Percentiles rank a stretch among this genome's conserved stretches.
These are phyloP conservation scores for Penicillium dipodomyicola DNA, from an alignment of 495 filamentous ascomycete species.

Conservation along the genomic window DNA sequence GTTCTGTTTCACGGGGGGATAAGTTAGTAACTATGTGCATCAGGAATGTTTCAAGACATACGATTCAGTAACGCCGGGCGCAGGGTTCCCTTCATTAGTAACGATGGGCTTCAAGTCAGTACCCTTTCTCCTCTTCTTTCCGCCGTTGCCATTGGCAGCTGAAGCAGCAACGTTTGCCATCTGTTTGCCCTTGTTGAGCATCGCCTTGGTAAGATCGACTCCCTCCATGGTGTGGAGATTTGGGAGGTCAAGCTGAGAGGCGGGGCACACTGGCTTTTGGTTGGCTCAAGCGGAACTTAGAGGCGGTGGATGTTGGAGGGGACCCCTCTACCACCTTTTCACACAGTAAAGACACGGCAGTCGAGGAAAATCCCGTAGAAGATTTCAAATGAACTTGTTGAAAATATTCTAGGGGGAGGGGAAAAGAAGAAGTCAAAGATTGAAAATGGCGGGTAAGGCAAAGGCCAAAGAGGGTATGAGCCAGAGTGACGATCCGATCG, in stretches of 20 bases:
- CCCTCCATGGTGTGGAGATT: slow-evolving; percentile 63
- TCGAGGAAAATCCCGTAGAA: background rate
- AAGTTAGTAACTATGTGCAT: slow-evolving; percentile 1
- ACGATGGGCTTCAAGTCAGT: slow-evolving; percentile 87
- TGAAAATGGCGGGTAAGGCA: background rate
- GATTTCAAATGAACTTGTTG: background rate
- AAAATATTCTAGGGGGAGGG: background rate
- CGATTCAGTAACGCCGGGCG: slow-evolving; percentile 51
- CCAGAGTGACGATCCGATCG: slow-evolving; percentile 1
- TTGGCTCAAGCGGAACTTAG: slow-evolving; percentile 13
- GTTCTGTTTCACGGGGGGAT: slow-evolving; percentile 25
- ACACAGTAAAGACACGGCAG: background rate
- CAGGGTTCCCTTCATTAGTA: slow-evolving; percentile 64
- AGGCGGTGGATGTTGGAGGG: slow-evolving; percentile 18
- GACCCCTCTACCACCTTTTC: slow-evolving; percentile 1
- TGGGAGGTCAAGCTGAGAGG: slow-evolving; percentile 25
- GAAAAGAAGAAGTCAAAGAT: background rate
- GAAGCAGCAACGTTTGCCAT: slow-evolving; percentile 59
- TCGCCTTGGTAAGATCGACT: slow-evolving; percentile 68
- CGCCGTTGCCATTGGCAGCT: slow-evolving; percentile 61
- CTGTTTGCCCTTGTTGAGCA: slow-evolving; percentile 77
- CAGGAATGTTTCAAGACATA: slow-evolving; percentile 32
- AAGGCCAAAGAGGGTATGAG: background rate
- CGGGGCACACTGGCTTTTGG: slow-evolving; percentile 23
- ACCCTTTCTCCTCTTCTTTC: slow-evolving; percentile 84